phyloP scores from a whole-genome alignment of 2,329 filamentous ascomycete species.

The Lachnellula cervina region DNA sequence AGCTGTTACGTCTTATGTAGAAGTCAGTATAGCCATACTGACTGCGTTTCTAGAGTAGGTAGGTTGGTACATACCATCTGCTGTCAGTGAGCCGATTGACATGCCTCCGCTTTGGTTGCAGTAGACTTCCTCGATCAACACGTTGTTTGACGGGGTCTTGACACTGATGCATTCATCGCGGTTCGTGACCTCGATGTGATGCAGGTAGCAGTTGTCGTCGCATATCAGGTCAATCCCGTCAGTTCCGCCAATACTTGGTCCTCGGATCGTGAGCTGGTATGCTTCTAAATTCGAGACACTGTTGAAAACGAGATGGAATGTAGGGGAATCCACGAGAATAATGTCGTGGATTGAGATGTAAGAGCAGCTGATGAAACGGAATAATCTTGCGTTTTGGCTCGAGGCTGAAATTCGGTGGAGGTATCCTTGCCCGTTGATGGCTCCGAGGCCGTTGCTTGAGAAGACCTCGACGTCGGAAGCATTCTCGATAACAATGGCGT shows the following conservation, averaged over 20 bases:
- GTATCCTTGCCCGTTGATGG: conserved; percentile 35
- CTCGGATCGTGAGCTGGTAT: conserved; percentile 36
- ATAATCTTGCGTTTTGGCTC: conserved; percentile 24
- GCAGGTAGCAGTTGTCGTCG: conserved; percentile 34
- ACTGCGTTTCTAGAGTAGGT: neutral
- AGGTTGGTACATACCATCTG: conserved; percentile 5
- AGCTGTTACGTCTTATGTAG: neutral
- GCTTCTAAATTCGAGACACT: conserved; percentile 34
- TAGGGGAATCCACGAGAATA: conserved; percentile 32
- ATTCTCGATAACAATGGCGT: conserved; percentile 18
- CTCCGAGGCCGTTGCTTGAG: conserved; percentile 32
- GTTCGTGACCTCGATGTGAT: conserved; percentile 36
- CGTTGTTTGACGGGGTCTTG: conserved; percentile 34
- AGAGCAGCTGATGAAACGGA: conserved; percentile 21
- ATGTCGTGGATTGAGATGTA: conserved; percentile 30
- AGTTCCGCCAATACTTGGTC: conserved; percentile 34
- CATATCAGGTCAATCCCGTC: conserved; percentile 36
- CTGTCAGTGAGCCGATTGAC: conserved; percentile 33
- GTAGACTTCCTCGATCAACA: conserved; percentile 33
- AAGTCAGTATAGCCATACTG: neutral
- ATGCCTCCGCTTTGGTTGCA: conserved; percentile 36
- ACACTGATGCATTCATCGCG: conserved; percentile 36
- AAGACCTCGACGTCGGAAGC: conserved; percentile 33
- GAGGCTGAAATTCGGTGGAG: conserved; percentile 27
- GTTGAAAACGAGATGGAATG: conserved; percentile 36